Conservation (phyloP, 2,329 filamentous ascomycete species). For the Lomentospora prolificans region DNA sequence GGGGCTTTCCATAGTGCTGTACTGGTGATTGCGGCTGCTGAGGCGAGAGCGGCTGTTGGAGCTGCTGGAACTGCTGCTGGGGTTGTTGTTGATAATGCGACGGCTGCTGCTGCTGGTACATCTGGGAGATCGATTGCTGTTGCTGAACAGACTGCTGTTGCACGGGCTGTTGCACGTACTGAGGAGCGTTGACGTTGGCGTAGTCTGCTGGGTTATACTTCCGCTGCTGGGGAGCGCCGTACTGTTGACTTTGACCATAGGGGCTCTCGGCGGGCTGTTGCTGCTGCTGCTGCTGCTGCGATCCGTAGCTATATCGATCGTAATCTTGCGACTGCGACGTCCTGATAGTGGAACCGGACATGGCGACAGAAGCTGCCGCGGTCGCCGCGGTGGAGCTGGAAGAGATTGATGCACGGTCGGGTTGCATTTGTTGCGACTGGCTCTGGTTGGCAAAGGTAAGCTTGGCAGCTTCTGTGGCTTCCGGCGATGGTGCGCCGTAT, state of each 20-base stretch:
- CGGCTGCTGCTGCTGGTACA: slow-evolving; percentile 14
- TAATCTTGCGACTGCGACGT: slow-evolving; percentile 19
- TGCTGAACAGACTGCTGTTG: slow-evolving; percentile 27
- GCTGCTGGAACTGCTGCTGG: slow-evolving; percentile 26
- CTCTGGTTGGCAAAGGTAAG: slow-evolving; percentile 47
- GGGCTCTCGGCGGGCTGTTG: background rate
- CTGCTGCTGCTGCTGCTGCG: background rate
- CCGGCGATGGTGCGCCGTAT: slow-evolving; percentile 19
- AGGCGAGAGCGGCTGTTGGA: slow-evolving; percentile 19
- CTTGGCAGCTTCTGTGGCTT: slow-evolving; percentile 56
- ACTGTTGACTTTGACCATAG: slow-evolving; percentile 22
- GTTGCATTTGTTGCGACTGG: slow-evolving; percentile 39
- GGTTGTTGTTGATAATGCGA: slow-evolving; percentile 17
- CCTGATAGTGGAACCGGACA: slow-evolving; percentile 32
- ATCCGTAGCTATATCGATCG: slow-evolving; percentile 13
- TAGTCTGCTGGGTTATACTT: slow-evolving; percentile 75
- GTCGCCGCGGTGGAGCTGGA: slow-evolving; percentile 44
- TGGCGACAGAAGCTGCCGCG: slow-evolving; percentile 46
- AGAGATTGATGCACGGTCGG: slow-evolving; percentile 37
- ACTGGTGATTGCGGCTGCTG: slow-evolving; percentile 27
- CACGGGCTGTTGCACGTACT: slow-evolving; percentile 28
- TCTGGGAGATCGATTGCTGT: slow-evolving; percentile 21
- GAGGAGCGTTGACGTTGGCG: slow-evolving; percentile 44
- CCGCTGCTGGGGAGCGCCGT: slow-evolving; percentile 23
- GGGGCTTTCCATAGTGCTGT: slow-evolving; percentile 11